phyloP scores from a whole-genome alignment of 164 flowering plant genomes.

The Buxus sempervirens region DNA sequence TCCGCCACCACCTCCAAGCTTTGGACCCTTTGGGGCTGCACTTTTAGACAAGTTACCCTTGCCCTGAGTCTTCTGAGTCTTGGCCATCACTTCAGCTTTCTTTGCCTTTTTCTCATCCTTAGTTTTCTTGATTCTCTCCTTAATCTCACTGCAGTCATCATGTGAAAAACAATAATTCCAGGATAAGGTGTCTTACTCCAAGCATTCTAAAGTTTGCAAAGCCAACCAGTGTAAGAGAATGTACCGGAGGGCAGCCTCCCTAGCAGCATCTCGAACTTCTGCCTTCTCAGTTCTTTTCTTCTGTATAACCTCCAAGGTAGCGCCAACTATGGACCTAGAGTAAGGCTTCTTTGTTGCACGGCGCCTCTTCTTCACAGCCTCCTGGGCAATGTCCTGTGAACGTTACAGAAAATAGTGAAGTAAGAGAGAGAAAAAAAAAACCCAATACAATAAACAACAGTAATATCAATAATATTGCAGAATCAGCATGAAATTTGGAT shows the following conservation, averaged over 20 bases:
- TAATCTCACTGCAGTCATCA: constrained; percentile 35
- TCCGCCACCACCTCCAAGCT: constrained; percentile 55
- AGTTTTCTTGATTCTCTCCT: constrained; percentile 58
- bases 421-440: no score
- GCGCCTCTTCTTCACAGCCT: constrained; percentile 53
- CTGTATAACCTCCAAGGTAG: constrained; percentile 56
- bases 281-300: constrained; percentile 56
- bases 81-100: constrained; percentile 47
- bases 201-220: neutral
- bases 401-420: neutral
- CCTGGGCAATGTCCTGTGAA: constrained; percentile 44
- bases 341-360: constrained; percentile 59
- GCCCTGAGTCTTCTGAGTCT: constrained; percentile 32
- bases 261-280: constrained; percentile 60
- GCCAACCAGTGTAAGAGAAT: neutral
- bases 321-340: constrained; percentile 64
- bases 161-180: neutral
- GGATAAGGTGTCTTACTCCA: neutral
- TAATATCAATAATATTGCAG: neutral
- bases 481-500: neutral
- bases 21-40: constrained; percentile 43
- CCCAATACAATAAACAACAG: no score
- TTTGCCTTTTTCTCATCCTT: constrained; percentile 63
- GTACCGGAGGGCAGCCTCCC: constrained; percentile 62
- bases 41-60: constrained; percentile 35